These are phyloP conservation scores for Claviceps quebecensis DNA, from an alignment of 2,329 filamentous ascomycete species.

Conservation along the genomic window DNA sequence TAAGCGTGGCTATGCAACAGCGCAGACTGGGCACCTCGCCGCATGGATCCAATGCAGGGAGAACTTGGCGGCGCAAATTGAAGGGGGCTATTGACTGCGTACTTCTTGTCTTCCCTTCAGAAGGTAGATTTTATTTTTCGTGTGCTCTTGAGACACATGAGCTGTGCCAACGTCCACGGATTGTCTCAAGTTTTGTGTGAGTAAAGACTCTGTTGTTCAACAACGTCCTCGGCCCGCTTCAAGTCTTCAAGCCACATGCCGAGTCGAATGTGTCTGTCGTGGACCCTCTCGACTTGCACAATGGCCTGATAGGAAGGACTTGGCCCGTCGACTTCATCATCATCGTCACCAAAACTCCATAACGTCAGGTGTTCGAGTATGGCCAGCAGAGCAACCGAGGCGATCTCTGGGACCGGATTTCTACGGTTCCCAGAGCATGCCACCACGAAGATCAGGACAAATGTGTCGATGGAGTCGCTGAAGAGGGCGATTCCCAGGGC, in stretches of 20 bases:
- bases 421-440: conserved; percentile 17
- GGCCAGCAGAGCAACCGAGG: conserved; percentile 17
- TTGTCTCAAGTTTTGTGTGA: background rate
- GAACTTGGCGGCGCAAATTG: no score
- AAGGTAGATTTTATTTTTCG: no score
- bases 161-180: no score
- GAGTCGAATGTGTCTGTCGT: conserved; percentile 18
- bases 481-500: conserved; percentile 18
- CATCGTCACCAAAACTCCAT: conserved; percentile 19
- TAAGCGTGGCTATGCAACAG: no score
- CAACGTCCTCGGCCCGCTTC: conserved; percentile 5
- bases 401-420: conserved; percentile 16
- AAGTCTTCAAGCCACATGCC: conserved; percentile 19
- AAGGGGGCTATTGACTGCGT: no score
- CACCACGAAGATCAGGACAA: conserved; percentile 20
- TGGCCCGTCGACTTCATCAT: conserved; percentile 6
- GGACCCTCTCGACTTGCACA: conserved; percentile 6
- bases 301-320: conserved; percentile 6
- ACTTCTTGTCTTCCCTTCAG: no score
- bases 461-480: conserved; percentile 21
- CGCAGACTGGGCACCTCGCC: no score
- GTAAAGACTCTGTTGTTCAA: background rate
- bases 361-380: conserved; percentile 19
- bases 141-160: no score
- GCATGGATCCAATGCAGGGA: no score